phyloP scores from a whole-genome alignment of 1,139 yeast genomes.

The Zygosaccharomyces pseudobailii region DNA sequence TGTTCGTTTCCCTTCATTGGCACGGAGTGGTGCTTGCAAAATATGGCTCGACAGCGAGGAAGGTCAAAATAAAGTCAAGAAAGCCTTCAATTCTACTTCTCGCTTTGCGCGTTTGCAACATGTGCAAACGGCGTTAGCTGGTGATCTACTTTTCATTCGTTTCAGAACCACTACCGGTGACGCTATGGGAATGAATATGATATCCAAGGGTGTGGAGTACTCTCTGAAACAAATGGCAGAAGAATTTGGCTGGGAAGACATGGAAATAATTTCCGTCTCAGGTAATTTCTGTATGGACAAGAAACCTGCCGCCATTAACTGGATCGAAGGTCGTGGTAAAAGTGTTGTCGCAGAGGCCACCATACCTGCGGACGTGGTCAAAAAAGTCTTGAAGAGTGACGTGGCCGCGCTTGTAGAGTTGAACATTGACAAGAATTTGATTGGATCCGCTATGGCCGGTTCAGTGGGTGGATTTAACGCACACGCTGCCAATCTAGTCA shows the following conservation, averaged over 20 bases:
- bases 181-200: slow-evolving; percentile 99
- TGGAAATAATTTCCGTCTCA: slow-evolving; percentile 87
- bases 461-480: slow-evolving; percentile 97
- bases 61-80: slow-evolving; percentile 75
- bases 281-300: slow-evolving; percentile 98
- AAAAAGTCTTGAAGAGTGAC: slow-evolving; percentile 79
- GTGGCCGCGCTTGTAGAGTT: slow-evolving; percentile 90
- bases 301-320: slow-evolving; percentile 95
- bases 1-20: slow-evolving; percentile 76
- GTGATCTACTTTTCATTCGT: slow-evolving; percentile 79
- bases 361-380: slow-evolving; percentile 76
- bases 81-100: slow-evolving; percentile 93
- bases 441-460: slow-evolving; percentile 99
- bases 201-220: slow-evolving; percentile 93
- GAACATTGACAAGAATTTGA: slow-evolving; percentile 79
- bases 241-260: slow-evolving; percentile 88
- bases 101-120: slow-evolving; percentile 93
- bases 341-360: slow-evolving; percentile 97
- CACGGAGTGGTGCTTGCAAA: slow-evolving; percentile 92
- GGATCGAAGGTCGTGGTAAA: slow-evolving; percentile 99
- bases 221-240: slow-evolving; percentile 80
- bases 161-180: slow-evolving; percentile 98
- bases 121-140: slow-evolving; percentile 93
- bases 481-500: slow-evolving; percentile 92
- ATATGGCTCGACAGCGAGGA: slow-evolving; percentile 94